Evolutionary conservation across 805 yeast genomes (phyloP), one percentile per base, ranked within the genome.

Genomic region (Candida endomychidarum): DNA sequence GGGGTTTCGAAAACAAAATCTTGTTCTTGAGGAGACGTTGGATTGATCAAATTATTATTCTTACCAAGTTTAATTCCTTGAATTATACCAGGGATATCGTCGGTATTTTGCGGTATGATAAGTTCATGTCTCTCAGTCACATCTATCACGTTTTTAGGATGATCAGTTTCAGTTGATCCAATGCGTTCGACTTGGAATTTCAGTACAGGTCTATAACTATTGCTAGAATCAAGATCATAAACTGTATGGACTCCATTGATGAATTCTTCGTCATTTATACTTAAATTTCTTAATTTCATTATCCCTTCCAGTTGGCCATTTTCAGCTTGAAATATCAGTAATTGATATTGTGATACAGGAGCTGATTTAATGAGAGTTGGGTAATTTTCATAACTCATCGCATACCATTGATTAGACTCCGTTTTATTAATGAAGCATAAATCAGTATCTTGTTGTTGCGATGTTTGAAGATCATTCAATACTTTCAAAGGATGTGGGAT

Each of bases 361-460:
- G 96, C 93, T 6, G 87, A 77, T 41, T 79, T 77, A 7, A 91
- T 88, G 35, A 91, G 61, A 0, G 95, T 81, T 0, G 96, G 96
- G 56, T 83, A 91, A 49, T 80, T 74, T 17, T 63, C 57, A 49
- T 81, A 84, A 16, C 95, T 84, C 77, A 91, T 72, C 3, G 96
- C 96, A 66, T 77, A 86, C 96, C 96, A 90, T 47, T 67, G 69
- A 1, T 83, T 72, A 3, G 83, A 81, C 21, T 66, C 68, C 21
- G 80, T 72, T 43, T 80, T 86, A 25, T 91, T 70, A 50, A 81
- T 81, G 8, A 91, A 83, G 2, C 82, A 80, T 25, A 66, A 49
- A 35, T 67, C 37, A 11, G 48, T 41, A 8, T 50, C 50, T 21
- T 54, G 57, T 8, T 37, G 25, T 16, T n/a, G n/a, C 19, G 45